Percentiles rank a stretch among this genome's conserved stretches.
These are phyloP conservation scores for Ensete glaucum DNA, from an alignment of 176 grass and related monocot species.

Conservation along the genomic window DNA sequence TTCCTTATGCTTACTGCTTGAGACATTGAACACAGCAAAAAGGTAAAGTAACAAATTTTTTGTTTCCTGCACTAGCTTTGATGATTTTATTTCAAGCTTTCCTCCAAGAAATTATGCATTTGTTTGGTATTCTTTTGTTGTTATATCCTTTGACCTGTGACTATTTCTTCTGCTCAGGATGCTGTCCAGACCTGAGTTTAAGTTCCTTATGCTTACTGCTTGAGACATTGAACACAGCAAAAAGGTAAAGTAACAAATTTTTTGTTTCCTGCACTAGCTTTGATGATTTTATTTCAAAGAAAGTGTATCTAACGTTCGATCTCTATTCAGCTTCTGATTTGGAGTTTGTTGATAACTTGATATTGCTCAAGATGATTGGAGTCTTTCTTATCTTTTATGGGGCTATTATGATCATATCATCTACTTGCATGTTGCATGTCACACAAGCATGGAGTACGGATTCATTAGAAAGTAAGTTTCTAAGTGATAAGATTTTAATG, in stretches of 20 bases:
- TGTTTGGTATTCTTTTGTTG: too few relatives aligned
- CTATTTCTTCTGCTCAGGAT: too few relatives aligned
- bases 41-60: too few relatives aligned
- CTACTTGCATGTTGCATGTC: constrained; percentile 26
- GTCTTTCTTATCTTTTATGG: constrained; percentile 5
- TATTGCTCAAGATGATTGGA: constrained; percentile 9
- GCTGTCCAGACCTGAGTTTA: too few relatives aligned
- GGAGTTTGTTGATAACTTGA: not conserved
- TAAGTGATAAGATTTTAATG: not conserved
- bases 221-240: too few relatives aligned
- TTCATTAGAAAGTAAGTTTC: constrained; percentile 57
- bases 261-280: not conserved
- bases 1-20: too few relatives aligned
- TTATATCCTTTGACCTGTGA: too few relatives aligned
- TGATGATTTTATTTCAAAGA: not conserved
- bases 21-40: too few relatives aligned
- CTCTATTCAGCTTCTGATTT: not conserved
- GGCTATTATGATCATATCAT: constrained; percentile 33
- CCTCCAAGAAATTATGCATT: too few relatives aligned
- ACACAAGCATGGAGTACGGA: constrained; percentile 41
- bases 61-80: not conserved
- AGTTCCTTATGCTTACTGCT: too few relatives aligned
- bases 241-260: too few relatives aligned
- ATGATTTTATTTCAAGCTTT: not conserved
- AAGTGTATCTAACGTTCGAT: not conserved